These are phyloP conservation scores for Cryptococcus sp. DNA, from an alignment of 1,284 basidiomycete genomes.

Conservation along the genomic window DNA sequence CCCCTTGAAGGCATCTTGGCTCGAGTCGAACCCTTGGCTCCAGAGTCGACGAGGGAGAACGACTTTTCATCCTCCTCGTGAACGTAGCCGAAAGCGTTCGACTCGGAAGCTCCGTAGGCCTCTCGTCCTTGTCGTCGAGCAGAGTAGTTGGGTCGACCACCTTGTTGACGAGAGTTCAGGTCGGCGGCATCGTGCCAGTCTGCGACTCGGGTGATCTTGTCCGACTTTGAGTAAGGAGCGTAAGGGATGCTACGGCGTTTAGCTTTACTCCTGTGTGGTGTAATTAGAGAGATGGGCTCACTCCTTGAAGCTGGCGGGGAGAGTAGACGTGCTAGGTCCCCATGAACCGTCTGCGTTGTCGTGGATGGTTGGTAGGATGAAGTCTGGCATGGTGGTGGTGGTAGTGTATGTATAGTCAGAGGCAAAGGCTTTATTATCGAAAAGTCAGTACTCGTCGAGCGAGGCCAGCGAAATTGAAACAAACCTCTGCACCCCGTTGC, in stretches of 20 bases:
- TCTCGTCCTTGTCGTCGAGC: conserved; percentile 44
- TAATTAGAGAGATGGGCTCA: conserved; percentile 24
- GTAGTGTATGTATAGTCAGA: not conserved
- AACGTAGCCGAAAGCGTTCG: conserved; percentile 95
- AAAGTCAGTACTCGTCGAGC: too few species aligned
- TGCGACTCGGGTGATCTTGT: conserved; percentile 95
- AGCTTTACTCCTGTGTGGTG: not conserved
- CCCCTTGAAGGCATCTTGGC: conserved; percentile 14
- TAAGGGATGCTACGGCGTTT: conserved; percentile 66
- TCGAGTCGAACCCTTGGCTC: conserved; percentile 21
- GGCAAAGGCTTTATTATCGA: too few species aligned
- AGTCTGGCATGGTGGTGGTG: conserved; percentile 35
- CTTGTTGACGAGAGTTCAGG: conserved; percentile 49
- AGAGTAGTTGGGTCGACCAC: conserved; percentile 52
- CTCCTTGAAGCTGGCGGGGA: conserved; percentile 47
- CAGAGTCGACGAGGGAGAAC: conserved; percentile 90
- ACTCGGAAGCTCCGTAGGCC: conserved; percentile 55
- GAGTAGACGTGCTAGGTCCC: conserved; percentile 45
- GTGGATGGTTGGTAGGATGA: conserved; percentile 44
- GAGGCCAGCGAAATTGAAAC: too few species aligned
- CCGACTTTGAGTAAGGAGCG: conserved; percentile 94
- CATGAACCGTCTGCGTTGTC: conserved; percentile 48
- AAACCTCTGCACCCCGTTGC: too few species aligned
- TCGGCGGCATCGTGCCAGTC: conserved; percentile 73
- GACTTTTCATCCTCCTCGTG: conserved; percentile 97